A percentile compares a stretch with the other conserved stretches of the same genome.
These are phyloP conservation scores for Borovskyia barvae DNA, from an alignment of 208 protist genomes.

Conservation along the genomic window DNA sequence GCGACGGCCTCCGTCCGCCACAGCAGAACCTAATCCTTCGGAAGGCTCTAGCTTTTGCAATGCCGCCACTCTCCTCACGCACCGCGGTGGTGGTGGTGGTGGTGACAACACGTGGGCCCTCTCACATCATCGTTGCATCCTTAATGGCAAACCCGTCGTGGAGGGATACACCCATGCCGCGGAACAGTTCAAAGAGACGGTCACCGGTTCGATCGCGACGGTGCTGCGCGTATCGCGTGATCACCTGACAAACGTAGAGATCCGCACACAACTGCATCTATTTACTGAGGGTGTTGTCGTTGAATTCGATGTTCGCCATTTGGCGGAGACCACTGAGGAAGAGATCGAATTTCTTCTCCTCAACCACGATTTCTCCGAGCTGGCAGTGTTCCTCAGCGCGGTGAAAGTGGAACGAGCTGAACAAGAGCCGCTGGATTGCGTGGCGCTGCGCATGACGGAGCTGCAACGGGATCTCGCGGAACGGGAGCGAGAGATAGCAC, in stretches of 20 bases:
- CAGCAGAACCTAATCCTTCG: no score
- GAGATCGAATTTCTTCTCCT: slow-evolving; percentile 49
- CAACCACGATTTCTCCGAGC: slow-evolving; percentile 41
- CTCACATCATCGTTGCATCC: slow-evolving; percentile 44
- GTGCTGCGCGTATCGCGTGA: slow-evolving; percentile 39
- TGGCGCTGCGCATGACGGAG: slow-evolving; percentile 20
- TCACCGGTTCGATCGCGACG: slow-evolving; percentile 46
- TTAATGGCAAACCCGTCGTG: slow-evolving; percentile 41
- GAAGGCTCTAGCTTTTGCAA: no score
- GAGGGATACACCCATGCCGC: slow-evolving; percentile 20
- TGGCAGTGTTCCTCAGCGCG: slow-evolving; percentile 25
- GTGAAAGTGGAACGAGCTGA: slow-evolving; percentile 24
- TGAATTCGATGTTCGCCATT: slow-evolving; percentile 51
- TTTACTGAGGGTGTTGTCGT: slow-evolving; percentile 41
- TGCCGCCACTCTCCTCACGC: no score
- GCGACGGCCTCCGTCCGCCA: no score
- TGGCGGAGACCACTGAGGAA: slow-evolving; percentile 20
- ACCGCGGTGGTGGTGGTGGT: slow-evolving; percentile 8
- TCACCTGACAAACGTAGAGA: slow-evolving; percentile 37
- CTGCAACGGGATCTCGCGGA: slow-evolving; percentile 23
- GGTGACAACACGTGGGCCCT: slow-evolving; percentile 19
- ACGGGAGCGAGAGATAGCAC: slow-evolving; percentile 21
- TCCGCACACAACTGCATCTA: slow-evolving; percentile 34
- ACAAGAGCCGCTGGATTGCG: slow-evolving; percentile 17
- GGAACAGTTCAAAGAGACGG: slow-evolving; percentile 37